Percentiles rank a stretch among this genome's conserved stretches.
phyloP scores from a whole-genome alignment of 2,329 filamentous ascomycete species.

The Colletotrichum euphorbiae region DNA sequence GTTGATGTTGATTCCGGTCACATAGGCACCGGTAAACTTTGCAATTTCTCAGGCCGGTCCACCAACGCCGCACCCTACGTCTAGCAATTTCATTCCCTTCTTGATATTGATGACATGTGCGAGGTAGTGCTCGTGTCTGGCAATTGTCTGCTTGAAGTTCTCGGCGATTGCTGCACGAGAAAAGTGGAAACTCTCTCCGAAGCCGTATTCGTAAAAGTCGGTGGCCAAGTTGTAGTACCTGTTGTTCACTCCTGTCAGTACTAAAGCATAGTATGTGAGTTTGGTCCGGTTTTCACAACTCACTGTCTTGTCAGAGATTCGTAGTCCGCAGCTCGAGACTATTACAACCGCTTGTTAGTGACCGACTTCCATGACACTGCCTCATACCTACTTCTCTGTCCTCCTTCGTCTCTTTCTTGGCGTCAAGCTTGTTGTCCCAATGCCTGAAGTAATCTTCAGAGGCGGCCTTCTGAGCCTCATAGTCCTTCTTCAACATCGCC shows the following conservation, averaged over 20 bases:
- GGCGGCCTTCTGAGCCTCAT: constrained; percentile 79
- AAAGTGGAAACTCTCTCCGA: constrained; percentile 98
- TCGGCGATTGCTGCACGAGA: constrained; percentile 91
- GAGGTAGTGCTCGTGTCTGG: constrained; percentile 97
- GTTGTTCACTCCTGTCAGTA: constrained; percentile 10
- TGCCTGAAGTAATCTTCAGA: constrained; percentile 96
- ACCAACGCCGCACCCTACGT: constrained; percentile 97
- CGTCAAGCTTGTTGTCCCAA: constrained; percentile 84
- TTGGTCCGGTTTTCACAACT: constrained; percentile 48
- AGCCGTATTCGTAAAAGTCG: constrained; percentile 96
- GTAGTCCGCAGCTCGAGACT: constrained; percentile 88
- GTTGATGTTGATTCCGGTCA: constrained; percentile 96
- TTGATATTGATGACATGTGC: constrained; percentile 88
- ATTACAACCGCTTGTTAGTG: neutral
- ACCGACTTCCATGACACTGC: neutral
- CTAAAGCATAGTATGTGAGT: neutral
- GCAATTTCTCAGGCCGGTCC: constrained; percentile 95
- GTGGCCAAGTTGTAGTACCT: constrained; percentile 98
- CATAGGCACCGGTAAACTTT: constrained; percentile 91
- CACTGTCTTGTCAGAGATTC: constrained; percentile 93
- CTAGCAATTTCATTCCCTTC: constrained; percentile 88
- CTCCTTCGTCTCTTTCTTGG: constrained; percentile 83
- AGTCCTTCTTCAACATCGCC: constrained; percentile 88
- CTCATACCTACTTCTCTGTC: constrained; percentile 75
- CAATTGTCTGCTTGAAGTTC: constrained; percentile 89